A percentile compares a stretch with the other conserved stretches of the same genome.
These are phyloP conservation scores for Cladosporium sp. DNA, from an alignment of 2,329 filamentous ascomycete species.

Conservation along the genomic window DNA sequence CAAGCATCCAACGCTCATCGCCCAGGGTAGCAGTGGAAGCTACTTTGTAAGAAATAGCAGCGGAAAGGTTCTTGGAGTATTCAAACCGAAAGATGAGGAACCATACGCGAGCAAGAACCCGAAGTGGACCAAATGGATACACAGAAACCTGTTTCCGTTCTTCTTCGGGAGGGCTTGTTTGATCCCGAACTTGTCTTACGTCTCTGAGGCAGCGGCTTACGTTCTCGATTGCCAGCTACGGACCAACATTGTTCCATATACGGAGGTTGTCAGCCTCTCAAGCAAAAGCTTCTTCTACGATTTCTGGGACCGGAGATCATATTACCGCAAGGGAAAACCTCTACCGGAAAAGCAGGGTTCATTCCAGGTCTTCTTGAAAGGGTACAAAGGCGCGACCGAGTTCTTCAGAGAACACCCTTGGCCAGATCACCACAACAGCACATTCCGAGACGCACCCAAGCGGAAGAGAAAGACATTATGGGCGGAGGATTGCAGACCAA, in stretches of 20 bases:
- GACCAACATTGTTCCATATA: conserved; percentile 92
- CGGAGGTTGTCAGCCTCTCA: conserved; percentile 86
- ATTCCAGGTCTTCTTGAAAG: conserved; percentile 95
- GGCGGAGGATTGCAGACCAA: conserved; percentile 76
- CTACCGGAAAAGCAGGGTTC: conserved; percentile 88
- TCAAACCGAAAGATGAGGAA: conserved; percentile 98
- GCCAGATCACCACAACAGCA: conserved; percentile 77
- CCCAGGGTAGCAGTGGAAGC: conserved; percentile 93
- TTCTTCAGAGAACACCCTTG: conserved; percentile 94
- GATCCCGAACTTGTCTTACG: conserved; percentile 95
- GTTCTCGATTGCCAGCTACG: conserved; percentile 85
- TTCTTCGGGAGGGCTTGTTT: conserved; percentile 93
- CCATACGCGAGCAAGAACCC: conserved; percentile 95
- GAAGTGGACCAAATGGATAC: conserved; percentile 99
- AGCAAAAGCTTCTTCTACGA: conserved; percentile 98
- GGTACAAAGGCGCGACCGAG: conserved; percentile 93
- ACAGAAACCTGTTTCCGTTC: conserved; percentile 93
- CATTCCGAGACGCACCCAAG: conserved; percentile 61
- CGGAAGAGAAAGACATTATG: conserved; percentile 70
- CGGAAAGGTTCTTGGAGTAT: conserved; percentile 93
- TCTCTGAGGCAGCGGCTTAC: conserved; percentile 95
- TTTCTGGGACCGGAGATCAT: conserved; percentile 89
- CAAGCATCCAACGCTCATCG: conserved; percentile 90
- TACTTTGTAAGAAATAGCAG: conserved; percentile 92
- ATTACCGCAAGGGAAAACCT: conserved; percentile 79